Base-by-base conservation (phyloP, 306 rosid species). In the Castanea mollissima region DNA sequence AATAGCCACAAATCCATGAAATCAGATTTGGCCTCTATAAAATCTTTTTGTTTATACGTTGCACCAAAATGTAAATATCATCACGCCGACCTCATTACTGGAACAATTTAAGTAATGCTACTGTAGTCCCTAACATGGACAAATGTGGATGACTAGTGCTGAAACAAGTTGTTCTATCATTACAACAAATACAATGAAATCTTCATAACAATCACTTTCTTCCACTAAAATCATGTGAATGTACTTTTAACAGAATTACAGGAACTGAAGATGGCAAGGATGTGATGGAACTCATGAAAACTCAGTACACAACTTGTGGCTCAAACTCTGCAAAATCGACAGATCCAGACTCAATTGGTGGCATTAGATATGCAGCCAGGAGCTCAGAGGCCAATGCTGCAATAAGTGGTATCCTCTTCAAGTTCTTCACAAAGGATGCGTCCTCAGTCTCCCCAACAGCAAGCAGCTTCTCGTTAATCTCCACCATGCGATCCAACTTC, bases 311-410 rank as follows among this genome's bases (percentile, higher is more conserved):
- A 80, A 95, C 87, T 82, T 76, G 83, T 7, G 97, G 95, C 65
- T 95, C 98, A 63, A 89, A 93, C 79, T 95, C 99, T 11, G 98
- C 98, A 49, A 90, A 82, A 82, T 93, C 99, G 38, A 95, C 94
- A n/a, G 99, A 95, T 81, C 99, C 98, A 15, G 99, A 93, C 52
- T 95, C 99, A 34, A 95, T 86, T 21, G 99, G 99, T 34, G 96
- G 92, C 98, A 95, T 93, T 55, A 93, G 84, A 82, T 95, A 95
- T 4, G 99, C 83, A 29, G 99, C 98, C 85, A 93, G 85, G 76
- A 95, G 78, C 81, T 93, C 99, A 56, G 92, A 89, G 64, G 86
- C 98, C 85, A 95, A 76, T 19, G 93, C 96, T 64, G 98, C 91
- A 76, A 90, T 80, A 78, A 86, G 85, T 59, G 99, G 99, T 41